A percentile compares a stretch with the other conserved stretches of the same genome.
Evolutionary conservation across 768 basidiomycete species (phyloP).

Genomic region (Panaeolus cyanescens): DNA sequence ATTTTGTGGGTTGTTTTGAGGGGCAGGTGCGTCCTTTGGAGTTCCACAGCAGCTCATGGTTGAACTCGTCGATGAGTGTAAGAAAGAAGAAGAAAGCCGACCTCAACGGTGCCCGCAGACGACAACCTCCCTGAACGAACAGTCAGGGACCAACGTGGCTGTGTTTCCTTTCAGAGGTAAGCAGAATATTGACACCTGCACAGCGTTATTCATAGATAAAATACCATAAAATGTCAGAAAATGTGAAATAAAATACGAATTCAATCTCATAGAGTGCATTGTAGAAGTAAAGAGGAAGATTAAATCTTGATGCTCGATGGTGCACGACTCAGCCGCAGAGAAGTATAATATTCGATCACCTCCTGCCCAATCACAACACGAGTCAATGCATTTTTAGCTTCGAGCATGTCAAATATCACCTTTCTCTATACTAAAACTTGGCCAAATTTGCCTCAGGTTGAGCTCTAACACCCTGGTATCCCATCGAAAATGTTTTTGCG

Average conservation of each 20-base stretch:
- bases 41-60: slow-evolving; percentile 75
- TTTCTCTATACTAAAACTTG: too few relatives aligned
- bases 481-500: too few relatives aligned
- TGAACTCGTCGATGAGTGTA: slow-evolving; percentile 8
- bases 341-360: not conserved
- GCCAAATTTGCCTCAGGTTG: too few relatives aligned
- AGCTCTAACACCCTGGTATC: too few relatives aligned
- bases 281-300: not conserved
- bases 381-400: not conserved
- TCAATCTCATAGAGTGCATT: not conserved
- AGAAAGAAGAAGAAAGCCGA: slow-evolving; percentile 7
- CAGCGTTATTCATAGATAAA: slow-evolving; percentile 2
- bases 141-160: slow-evolving; percentile 12
- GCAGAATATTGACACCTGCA: not conserved
- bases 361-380: not conserved
- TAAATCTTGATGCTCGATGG: not conserved
- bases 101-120: slow-evolving; percentile 4
- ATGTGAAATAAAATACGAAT: not conserved
- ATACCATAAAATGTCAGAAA: not conserved
- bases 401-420: not conserved
- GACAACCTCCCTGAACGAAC: slow-evolving; percentile 2
- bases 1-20: slow-evolving; percentile 30
- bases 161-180: slow-evolving; percentile 6
- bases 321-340: not conserved
- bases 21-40: slow-evolving; percentile 28